phyloP scores from a whole-genome alignment of 2,329 filamentous ascomycete genomes.

The Cladosporium austrohemisphaericum region DNA sequence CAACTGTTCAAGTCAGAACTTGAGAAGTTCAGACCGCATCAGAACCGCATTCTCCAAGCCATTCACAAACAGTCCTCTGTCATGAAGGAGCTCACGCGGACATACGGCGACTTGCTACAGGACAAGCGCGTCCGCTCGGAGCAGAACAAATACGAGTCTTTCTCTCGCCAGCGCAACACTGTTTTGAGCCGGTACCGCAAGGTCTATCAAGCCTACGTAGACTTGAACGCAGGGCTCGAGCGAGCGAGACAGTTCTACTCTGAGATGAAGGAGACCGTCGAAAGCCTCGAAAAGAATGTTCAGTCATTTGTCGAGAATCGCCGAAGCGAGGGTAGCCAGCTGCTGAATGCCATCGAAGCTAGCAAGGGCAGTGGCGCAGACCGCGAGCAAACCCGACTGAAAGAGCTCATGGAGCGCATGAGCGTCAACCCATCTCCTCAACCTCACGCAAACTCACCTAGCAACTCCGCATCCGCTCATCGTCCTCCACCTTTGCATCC shows the following conservation, averaged over 20 bases:
- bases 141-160: conserved; percentile 89
- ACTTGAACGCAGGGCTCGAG: conserved; percentile 78
- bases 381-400: conserved; percentile 77
- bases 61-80: conserved; percentile 92
- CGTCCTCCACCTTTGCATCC: conserved; percentile 43
- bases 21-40: conserved; percentile 94
- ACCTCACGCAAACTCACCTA: conserved; percentile 39
- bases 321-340: conserved; percentile 81
- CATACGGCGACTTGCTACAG: conserved; percentile 83
- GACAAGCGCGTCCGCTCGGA: conserved; percentile 91
- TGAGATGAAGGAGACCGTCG: conserved; percentile 93
- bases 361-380: conserved; percentile 69
- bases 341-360: conserved; percentile 83
- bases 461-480: conserved; percentile 31
- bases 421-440: conserved; percentile 64
- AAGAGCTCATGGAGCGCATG: conserved; percentile 92
- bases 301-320: conserved; percentile 96
- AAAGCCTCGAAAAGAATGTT: conserved; percentile 90
- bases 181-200: conserved; percentile 87
- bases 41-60: conserved; percentile 84
- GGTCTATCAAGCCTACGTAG: conserved; percentile 87
- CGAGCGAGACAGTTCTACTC: conserved; percentile 90
- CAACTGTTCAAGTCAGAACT: conserved; percentile 93
- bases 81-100: conserved; percentile 88
- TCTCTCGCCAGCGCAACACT: conserved; percentile 74